A percentile compares a stretch with the other conserved stretches of the same genome.
Conservation (phyloP, 495 filamentous ascomycete genomes). For the Daldinia decipiens region DNA sequence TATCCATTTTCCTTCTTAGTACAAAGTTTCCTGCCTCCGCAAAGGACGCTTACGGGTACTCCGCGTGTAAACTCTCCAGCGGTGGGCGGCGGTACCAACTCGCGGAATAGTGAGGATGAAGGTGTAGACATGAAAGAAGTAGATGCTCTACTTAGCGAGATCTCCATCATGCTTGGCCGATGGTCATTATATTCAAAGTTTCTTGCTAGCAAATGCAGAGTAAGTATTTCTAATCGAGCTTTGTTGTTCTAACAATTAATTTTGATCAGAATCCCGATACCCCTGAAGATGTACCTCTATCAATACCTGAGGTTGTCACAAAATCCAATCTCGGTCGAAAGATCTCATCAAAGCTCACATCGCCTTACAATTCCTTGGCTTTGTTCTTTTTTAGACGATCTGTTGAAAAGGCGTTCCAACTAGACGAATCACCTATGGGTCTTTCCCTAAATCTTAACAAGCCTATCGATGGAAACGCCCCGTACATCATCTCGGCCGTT, state of each 20-base stretch:
- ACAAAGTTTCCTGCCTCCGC: constrained; percentile 86
- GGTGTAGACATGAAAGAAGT: constrained; percentile 95
- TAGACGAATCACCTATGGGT: constrained; percentile 91
- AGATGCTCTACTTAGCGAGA: constrained; percentile 85
- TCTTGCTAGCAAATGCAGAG: constrained; percentile 81
- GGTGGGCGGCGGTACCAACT: constrained; percentile 59
- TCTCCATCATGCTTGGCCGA: constrained; percentile 86
- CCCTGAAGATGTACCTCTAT: constrained; percentile 59
- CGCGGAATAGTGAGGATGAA: constrained; percentile 78
- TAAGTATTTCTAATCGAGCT: constrained; percentile 54
- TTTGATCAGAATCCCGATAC: constrained; percentile 53
- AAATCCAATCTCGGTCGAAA: constrained; percentile 82
- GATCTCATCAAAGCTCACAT: constrained; percentile 73
- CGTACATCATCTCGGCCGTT: constrained; percentile 93
- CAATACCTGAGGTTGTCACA: constrained; percentile 73
- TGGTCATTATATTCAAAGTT: constrained; percentile 96
- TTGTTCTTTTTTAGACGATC: constrained; percentile 96
- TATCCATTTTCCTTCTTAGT: constrained; percentile 98
- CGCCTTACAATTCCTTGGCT: constrained; percentile 86
- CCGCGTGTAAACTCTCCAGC: constrained; percentile 72
- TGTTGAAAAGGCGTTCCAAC: constrained; percentile 95
- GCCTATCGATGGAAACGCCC: constrained; percentile 75
- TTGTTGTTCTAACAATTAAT: constrained; percentile 26
- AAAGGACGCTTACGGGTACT: constrained; percentile 63
- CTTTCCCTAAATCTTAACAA: constrained; percentile 77